Evolutionary conservation across 208 protist species (phyloP), one percentile per base, ranked within the genome.

Genomic region (Leishmania martiniquensis): DNA sequence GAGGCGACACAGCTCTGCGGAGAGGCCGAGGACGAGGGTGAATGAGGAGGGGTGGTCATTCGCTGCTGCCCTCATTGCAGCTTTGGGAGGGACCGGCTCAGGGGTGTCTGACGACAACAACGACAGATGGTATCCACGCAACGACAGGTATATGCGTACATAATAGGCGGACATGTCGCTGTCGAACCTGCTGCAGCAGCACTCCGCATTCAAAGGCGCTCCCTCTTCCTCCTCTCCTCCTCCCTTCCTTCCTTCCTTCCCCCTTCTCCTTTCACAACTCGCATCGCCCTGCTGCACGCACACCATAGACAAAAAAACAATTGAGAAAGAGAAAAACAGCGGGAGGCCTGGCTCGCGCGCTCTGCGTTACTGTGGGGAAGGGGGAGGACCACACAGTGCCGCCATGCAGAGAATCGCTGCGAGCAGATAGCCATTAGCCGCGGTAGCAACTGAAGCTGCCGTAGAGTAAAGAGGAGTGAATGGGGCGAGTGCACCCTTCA

Each of bases 1-100:
- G 75, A 66, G 20, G 66, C 75, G 55, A 49, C 60, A 63, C 76
- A 57, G 13, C 32, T 22, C 45, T 39, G 15, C 17, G 12, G 37
- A n/a, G 39, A 69, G 29, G 29, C 22, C 6, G 32, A 45, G 17
- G 63, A 69, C 15, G 37, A 32, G 20, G 25, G 7, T 69, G 13
- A 34, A 22, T 20, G 29, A 32, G 42, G n/a, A 1, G 63, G 29
- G 10, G 20, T 6, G 6, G 25, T 69, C 25, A 22, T 17, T 25
- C 49, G 25, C 42, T 15, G 29, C 22, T 32, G 37, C 37, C 6
- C 42, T 20, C 42, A 13, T 49, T 25, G 25, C 63, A 9, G 49
- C 25, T 45, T 42, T 7, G 25, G 25, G 29, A 45, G 39, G 22
- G 32, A 47, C 32, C 12, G 5, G 42, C 17, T 69, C 25, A 45